These are phyloP conservation scores for Aspergillus brasiliensis DNA, from an alignment of 2,329 filamentous ascomycete species.

Conservation along the genomic window DNA sequence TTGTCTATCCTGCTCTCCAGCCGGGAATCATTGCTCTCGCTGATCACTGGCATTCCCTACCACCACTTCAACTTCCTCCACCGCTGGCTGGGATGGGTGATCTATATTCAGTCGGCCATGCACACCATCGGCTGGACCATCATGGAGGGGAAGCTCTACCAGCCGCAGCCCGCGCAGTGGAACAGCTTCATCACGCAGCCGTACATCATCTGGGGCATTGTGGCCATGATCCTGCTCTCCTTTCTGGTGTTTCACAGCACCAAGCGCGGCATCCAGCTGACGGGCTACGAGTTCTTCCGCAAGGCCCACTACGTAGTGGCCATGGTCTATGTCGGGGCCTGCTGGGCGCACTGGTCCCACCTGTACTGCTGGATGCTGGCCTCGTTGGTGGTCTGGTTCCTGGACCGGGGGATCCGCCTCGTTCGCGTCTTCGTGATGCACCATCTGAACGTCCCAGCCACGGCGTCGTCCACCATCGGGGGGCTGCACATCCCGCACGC, in stretches of 20 bases:
- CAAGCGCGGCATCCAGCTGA: conserved; percentile 61
- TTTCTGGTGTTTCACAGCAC: conserved; percentile 64
- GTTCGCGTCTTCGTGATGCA: conserved; percentile 64
- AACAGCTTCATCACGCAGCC: conserved; percentile 60
- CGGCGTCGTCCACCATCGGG: conserved; percentile 33
- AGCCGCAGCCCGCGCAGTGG: conserved; percentile 67
- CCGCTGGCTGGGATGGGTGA: conserved; percentile 74
- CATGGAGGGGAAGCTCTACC: conserved; percentile 67
- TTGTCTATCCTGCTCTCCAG: conserved; percentile 68
- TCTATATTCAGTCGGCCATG: conserved; percentile 66
- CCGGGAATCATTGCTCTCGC: conserved; percentile 69
- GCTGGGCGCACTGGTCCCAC: conserved; percentile 73
- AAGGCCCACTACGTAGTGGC: conserved; percentile 74
- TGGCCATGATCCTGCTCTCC: conserved; percentile 66
- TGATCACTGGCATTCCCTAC: conserved; percentile 73
- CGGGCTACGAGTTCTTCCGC: conserved; percentile 77
- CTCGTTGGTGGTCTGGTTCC: conserved; percentile 63
- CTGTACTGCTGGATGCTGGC: conserved; percentile 70
- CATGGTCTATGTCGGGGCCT: conserved; percentile 72
- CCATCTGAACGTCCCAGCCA: conserved; percentile 45
- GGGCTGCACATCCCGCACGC: conserved; percentile 61
- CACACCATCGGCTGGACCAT: conserved; percentile 74
- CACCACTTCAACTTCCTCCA: conserved; percentile 78
- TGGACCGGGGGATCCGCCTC: conserved; percentile 64
- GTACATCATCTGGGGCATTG: conserved; percentile 74